phyloP scores from a whole-genome alignment of 176 grass and related monocot species.

The sorghum (Sorghum bicolor) region Sorghum_bicolor_NCBIv3 NC_012877.2:58370501-58371000 shows the following conservation, averaged over 20 bases:
- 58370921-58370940: constrained; percentile 47
- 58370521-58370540: background rate
- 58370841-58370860: constrained; percentile 69
- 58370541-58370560: constrained; percentile 28
- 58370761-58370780: constrained; percentile 63
- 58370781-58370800: constrained; percentile 45
- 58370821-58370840: constrained; percentile 46
- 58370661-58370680: constrained; percentile 38
- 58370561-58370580: constrained; percentile 64
- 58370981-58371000: constrained; percentile 42
- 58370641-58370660: constrained; percentile 61
- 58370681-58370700: constrained; percentile 48
- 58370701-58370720: constrained; percentile 37
- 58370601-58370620: constrained; percentile 50
- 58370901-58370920: constrained; percentile 50
- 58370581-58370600: constrained; percentile 51
- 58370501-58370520: background rate
- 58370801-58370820: constrained; percentile 47
- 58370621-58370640: constrained; percentile 32
- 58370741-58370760: constrained; percentile 50
- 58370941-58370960: constrained; percentile 50
- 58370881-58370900: constrained; percentile 48
- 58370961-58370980: constrained; percentile 43
- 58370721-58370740: constrained; percentile 44
- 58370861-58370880: constrained; percentile 40